Conservation (phyloP, 352 stramenopile genomes). For the Elongisporangium anandrum region DNA sequence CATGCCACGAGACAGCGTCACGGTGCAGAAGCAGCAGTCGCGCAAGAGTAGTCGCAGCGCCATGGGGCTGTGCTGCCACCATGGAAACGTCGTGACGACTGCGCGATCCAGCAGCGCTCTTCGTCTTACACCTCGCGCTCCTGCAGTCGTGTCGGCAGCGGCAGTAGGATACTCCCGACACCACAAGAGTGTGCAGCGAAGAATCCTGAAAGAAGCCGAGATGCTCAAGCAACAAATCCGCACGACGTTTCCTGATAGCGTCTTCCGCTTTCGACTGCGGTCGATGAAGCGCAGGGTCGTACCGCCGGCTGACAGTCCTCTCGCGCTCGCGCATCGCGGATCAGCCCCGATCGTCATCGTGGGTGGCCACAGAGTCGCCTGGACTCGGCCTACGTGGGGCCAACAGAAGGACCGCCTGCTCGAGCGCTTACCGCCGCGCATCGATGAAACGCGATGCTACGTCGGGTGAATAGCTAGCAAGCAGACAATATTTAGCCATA, state of each 20-base stretch:
- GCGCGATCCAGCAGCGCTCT: neutral
- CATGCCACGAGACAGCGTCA: neutral
- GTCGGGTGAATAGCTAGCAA: neutral
- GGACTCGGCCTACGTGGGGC: neutral
- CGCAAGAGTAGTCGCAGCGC: neutral
- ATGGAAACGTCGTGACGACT: neutral
- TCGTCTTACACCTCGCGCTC: neutral
- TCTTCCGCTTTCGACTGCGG: neutral
- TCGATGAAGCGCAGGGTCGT: neutral
- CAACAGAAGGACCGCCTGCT: neutral
- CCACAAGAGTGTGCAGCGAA: neutral
- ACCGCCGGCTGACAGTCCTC: neutral
- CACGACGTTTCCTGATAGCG: neutral
- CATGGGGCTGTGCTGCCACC: neutral
- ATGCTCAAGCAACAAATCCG: neutral
- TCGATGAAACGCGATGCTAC: neutral
- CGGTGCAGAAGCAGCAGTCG: neutral
- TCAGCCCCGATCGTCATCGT: neutral
- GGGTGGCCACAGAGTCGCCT: neutral
- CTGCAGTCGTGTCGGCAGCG: neutral
- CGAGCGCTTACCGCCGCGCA: neutral
- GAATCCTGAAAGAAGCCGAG: neutral
- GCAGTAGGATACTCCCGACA: neutral
- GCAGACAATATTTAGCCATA: neutral
- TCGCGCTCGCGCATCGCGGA: neutral